Percentiles rank a stretch among this genome's conserved stretches.
phyloP scores from a whole-genome alignment of 257 asterid species.

The Ophiorrhiza pumila region DNA sequence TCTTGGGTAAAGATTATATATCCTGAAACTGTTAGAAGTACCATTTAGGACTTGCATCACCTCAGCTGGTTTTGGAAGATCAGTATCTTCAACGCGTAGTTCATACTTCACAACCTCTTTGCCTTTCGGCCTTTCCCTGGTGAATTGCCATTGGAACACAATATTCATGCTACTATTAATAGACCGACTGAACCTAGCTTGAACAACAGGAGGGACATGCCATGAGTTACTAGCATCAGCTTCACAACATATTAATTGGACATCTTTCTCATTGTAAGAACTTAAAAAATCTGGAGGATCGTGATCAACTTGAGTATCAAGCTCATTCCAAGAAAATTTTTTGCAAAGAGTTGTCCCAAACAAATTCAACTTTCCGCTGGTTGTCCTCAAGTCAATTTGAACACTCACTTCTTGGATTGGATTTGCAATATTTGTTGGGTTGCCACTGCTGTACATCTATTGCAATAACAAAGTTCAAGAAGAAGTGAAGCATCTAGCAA shows the following conservation, averaged over 20 bases:
- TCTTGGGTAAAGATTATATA: conserved; percentile 64
- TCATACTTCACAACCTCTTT: conserved; percentile 91
- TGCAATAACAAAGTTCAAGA: conserved; percentile 19
- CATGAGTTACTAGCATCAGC: conserved; percentile 79
- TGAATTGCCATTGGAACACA: conserved; percentile 76
- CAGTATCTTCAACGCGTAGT: conserved; percentile 44
- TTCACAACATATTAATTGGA: conserved; percentile 92
- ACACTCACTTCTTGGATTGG: conserved; percentile 87
- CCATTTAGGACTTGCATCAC: conserved; percentile 80
- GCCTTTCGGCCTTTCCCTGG: conserved; percentile 91
- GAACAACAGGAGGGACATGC: conserved; percentile 83
- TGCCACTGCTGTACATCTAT: conserved; percentile 94
- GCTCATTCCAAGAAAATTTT: conserved; percentile 60
- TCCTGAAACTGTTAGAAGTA: conserved; percentile 61
- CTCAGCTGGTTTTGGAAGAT: conserved; percentile 66
- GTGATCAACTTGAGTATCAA: conserved; percentile 57
- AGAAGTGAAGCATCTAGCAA: not conserved
- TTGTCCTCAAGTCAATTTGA: conserved; percentile 72
- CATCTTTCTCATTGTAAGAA: conserved; percentile 62
- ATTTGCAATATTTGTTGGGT: conserved; percentile 93
- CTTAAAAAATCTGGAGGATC: conserved; percentile 17
- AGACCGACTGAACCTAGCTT: conserved; percentile 65
- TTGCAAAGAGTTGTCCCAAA: conserved; percentile 85
- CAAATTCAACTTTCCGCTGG: conserved; percentile 73
- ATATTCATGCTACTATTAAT: conserved; percentile 53